These are phyloP conservation scores for Tilletia caries DNA, from an alignment of 1,284 basidiomycete species.

Conservation along the genomic window DNA sequence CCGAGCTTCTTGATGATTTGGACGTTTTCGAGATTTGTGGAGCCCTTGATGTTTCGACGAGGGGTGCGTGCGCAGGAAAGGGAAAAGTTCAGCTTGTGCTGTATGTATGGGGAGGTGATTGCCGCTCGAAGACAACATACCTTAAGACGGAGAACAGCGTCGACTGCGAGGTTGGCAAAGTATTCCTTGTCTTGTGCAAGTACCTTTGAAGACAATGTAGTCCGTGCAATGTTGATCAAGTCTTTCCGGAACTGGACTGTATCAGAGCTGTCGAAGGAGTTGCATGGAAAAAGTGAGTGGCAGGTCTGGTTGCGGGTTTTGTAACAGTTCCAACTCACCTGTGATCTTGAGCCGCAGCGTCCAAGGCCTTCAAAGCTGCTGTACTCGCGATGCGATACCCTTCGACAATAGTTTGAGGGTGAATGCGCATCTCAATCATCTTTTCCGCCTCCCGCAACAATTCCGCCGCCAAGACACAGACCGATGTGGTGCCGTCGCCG, in stretches of 20 bases:
- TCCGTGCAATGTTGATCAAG: slow-evolving; percentile 91
- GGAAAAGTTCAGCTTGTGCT: background rate
- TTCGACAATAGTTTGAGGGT: slow-evolving; percentile 99
- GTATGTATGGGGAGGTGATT: background rate
- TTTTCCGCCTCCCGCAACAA: slow-evolving; percentile 93
- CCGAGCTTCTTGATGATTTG: slow-evolving; percentile 99
- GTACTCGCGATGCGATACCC: slow-evolving; percentile 89
- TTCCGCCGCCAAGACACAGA: slow-evolving; percentile 89
- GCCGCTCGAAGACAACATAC: background rate
- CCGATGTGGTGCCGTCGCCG: slow-evolving; percentile 92
- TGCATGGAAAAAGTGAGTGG: background rate
- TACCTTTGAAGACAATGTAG: slow-evolving; percentile 94
- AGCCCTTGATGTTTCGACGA: slow-evolving; percentile 59
- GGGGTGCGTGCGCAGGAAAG: background rate
- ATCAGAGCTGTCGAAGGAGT: slow-evolving; percentile 56
- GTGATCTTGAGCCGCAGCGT: slow-evolving; percentile 77
- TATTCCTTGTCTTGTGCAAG: slow-evolving; percentile 96
- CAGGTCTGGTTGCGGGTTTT: background rate
- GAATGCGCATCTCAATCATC: slow-evolving; percentile 80
- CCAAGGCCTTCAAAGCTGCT: slow-evolving; percentile 79
- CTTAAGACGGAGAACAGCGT: slow-evolving; percentile 89
- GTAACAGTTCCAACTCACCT: too few relatives aligned
- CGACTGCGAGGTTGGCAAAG: slow-evolving; percentile 96
- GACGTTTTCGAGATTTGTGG: slow-evolving; percentile 94
- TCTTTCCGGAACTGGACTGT: slow-evolving; percentile 75